Evolutionary conservation across 805 yeast species (phyloP).

Genomic region (Danielozyma ontarioensis): DNA sequence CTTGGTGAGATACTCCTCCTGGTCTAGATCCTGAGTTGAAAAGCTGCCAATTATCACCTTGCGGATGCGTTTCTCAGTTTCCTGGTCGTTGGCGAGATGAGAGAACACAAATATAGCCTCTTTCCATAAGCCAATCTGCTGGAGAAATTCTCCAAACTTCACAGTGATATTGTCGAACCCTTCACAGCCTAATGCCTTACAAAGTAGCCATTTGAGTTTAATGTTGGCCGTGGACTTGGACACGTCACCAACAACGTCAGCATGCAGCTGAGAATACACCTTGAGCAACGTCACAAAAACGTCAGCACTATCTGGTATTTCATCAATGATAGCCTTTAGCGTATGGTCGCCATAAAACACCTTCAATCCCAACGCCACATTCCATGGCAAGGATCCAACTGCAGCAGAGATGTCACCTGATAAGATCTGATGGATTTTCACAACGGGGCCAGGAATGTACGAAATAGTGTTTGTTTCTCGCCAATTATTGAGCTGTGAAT

Average conservation of each 20-base stretch:
- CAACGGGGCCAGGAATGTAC: conserved; percentile 48
- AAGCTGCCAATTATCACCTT: conserved; percentile 23
- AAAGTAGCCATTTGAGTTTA: conserved; percentile 49
- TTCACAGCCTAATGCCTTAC: conserved; percentile 31
- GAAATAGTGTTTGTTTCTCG: conserved; percentile 30
- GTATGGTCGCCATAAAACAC: conserved; percentile 55
- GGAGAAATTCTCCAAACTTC: conserved; percentile 46
- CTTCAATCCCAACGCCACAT: conserved; percentile 50
- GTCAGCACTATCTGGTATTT: not conserved
- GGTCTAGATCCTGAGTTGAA: conserved; percentile 12
- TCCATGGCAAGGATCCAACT: conserved; percentile 57
- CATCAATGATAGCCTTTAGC: not conserved
- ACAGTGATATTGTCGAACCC: conserved; percentile 23
- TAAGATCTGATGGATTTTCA: conserved; percentile 60
- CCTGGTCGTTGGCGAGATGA: conserved; percentile 47
- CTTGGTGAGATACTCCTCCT: conserved; percentile 31
- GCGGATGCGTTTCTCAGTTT: conserved; percentile 38
- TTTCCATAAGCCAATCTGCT: conserved; percentile 41
- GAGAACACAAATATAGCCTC: conserved; percentile 62
- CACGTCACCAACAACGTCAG: conserved; percentile 5
- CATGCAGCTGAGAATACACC: conserved; percentile 9
- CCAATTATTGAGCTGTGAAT: conserved; percentile 67
- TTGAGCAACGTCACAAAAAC: conserved; percentile 1
- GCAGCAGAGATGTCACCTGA: conserved; percentile 45
- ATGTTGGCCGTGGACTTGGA: conserved; percentile 14